These are phyloP conservation scores for Neonectria ditissima DNA, from an alignment of 2,329 filamentous ascomycete species.

Conservation along the genomic window DNA sequence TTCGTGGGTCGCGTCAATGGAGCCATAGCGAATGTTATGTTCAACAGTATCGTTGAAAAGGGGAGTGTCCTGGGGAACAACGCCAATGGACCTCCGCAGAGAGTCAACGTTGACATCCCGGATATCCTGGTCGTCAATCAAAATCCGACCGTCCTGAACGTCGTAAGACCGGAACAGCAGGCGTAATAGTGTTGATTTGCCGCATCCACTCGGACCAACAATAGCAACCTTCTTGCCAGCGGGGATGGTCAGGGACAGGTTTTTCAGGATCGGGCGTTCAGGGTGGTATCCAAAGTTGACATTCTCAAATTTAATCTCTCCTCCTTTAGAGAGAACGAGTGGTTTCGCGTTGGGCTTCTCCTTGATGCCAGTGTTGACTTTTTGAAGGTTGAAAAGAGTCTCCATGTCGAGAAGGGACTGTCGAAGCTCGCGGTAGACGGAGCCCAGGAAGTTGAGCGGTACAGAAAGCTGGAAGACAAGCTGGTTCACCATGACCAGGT, in stretches of 20 bases:
- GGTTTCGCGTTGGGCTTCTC: constrained; percentile 81
- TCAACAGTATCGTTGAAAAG: constrained; percentile 97
- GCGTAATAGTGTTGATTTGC: constrained; percentile 92
- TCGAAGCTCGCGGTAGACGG: constrained; percentile 93
- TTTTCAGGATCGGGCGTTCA: constrained; percentile 86
- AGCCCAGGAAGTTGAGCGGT: constrained; percentile 97
- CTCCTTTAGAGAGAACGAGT: constrained; percentile 78
- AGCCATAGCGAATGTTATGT: constrained; percentile 95
- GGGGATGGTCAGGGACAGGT: constrained; percentile 88
- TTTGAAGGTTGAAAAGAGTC: constrained; percentile 96
- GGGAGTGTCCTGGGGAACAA: constrained; percentile 96
- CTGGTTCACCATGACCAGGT: constrained; percentile 99
- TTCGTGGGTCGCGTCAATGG: constrained; percentile 79
- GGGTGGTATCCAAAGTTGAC: constrained; percentile 93
- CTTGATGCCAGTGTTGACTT: constrained; percentile 89
- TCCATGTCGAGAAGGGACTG: constrained; percentile 99
- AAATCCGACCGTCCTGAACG: constrained; percentile 83
- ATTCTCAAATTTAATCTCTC: constrained; percentile 94
- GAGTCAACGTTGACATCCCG: constrained; percentile 85
- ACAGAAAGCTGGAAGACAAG: constrained; percentile 98
- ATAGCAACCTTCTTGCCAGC: constrained; percentile 96
- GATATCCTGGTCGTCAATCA: constrained; percentile 94
- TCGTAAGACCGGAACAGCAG: constrained; percentile 97
- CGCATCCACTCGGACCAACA: constrained; percentile 94
- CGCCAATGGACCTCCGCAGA: constrained; percentile 86